These are phyloP conservation scores for Acanthamoeba triangularis DNA, from an alignment of 208 protist species.

Conservation along the genomic window DNA sequence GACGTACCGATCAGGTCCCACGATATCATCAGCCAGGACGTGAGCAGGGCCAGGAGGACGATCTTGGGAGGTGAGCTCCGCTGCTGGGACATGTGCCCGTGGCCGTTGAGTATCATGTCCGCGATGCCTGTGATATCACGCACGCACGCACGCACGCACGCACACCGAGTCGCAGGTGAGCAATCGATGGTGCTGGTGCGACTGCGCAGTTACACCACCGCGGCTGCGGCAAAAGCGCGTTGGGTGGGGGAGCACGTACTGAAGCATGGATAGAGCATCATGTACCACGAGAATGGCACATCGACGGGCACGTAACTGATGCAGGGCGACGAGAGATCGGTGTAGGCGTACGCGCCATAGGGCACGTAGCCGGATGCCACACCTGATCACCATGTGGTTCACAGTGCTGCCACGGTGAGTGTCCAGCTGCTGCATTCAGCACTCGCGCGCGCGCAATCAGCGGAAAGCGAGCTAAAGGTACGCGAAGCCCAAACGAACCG, in stretches of 20 bases:
- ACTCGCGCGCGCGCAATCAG: too few species aligned
- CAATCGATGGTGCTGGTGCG: neutral
- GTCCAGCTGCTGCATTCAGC: too few species aligned
- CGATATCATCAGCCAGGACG: constrained; percentile 28
- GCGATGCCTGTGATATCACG: neutral
- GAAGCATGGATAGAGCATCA: constrained; percentile 77
- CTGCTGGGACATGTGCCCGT: constrained; percentile 48
- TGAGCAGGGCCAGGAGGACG: neutral
- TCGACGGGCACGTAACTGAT: constrained; percentile 58
- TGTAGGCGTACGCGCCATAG: constrained; percentile 28
- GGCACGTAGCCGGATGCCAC: constrained; percentile 10
- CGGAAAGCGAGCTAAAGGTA: neutral
- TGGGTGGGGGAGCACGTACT: neutral
- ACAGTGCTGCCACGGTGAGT: too few species aligned
- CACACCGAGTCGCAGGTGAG: too few species aligned
- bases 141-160: too few species aligned
- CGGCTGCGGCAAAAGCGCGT: neutral
- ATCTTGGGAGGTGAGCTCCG: neutral
- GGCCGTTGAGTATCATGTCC: constrained; percentile 28
- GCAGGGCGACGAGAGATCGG: constrained; percentile 17
- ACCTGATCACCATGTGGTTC: neutral
- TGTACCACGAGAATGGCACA: constrained; percentile 74
- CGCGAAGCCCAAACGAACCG: neutral
- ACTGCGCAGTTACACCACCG: too few species aligned
- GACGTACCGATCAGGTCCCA: constrained; percentile 26